phyloP scores from a whole-genome alignment of 1,139 yeast species.

The Yamadazyma mexicana region DNA sequence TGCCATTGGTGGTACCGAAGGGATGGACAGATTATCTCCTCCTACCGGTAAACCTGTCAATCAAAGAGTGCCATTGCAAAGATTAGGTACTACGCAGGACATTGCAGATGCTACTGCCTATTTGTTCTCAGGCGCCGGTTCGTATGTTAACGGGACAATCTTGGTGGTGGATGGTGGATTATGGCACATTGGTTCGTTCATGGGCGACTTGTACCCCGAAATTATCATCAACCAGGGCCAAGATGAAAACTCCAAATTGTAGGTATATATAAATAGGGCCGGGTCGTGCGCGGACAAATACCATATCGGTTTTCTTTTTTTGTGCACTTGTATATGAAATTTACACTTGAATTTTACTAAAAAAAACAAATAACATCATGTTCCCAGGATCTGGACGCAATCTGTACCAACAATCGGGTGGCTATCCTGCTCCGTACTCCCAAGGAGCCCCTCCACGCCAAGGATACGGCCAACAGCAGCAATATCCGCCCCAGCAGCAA shows the following conservation, averaged over 20 bases:
- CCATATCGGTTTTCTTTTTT: too few relatives aligned
- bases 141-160: constrained; percentile 74
- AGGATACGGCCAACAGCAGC: constrained; percentile 5
- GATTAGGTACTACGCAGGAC: constrained; percentile 73
- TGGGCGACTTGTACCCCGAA: constrained; percentile 37
- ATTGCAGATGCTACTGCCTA: constrained; percentile 88
- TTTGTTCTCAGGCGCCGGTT: constrained; percentile 79
- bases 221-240: constrained; percentile 25
- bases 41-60: constrained; percentile 36
- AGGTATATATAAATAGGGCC: neutral
- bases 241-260: constrained; percentile 16
- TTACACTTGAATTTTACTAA: constrained; percentile 4
- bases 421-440: neutral
- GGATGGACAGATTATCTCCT: constrained; percentile 57
- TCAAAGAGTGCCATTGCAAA: constrained; percentile 67
- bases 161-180: constrained; percentile 87
- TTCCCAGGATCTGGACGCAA: constrained; percentile 38
- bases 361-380: too few relatives aligned
- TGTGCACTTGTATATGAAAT: neutral
- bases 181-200: constrained; percentile 71
- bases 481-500: constrained; percentile 2
- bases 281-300: neutral
- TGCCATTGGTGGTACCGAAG: constrained; percentile 82
- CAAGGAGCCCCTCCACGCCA: constrained; percentile 15
- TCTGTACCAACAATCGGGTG: constrained; percentile 7